Evolutionary conservation across 768 basidiomycete species (phyloP).

Genomic region (Boletus tomentosulus): DNA sequence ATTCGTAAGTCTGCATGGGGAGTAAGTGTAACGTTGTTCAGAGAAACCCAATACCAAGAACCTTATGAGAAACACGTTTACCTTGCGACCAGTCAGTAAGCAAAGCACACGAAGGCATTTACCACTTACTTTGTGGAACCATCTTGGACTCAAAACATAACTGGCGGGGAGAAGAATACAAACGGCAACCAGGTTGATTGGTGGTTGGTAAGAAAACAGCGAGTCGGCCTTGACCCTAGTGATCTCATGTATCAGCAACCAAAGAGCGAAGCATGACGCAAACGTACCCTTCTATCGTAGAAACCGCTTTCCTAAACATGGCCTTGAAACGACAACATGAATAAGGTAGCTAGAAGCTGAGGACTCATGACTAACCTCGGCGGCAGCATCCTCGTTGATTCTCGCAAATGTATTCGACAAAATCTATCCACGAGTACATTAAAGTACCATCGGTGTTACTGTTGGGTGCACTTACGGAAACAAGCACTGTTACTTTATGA

Average conservation of each 20-base stretch:
- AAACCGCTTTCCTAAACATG: constrained; percentile 92
- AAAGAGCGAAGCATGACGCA: neutral
- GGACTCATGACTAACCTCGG: constrained; percentile 54
- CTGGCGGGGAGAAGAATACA: constrained; percentile 83
- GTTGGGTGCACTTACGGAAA: constrained; percentile 52
- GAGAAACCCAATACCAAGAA: constrained; percentile 21
- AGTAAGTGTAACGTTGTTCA: neutral
- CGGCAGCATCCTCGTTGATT: constrained; percentile 89
- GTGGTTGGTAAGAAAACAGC: constrained; percentile 91
- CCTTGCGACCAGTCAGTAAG: constrained; percentile 37
- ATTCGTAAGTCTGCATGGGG: constrained; percentile 56
- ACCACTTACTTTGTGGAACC: constrained; percentile 88
- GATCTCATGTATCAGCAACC: constrained; percentile 12
- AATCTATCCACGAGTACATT: constrained; percentile 51
- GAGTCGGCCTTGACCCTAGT: constrained; percentile 81
- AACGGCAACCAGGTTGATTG: constrained; percentile 85
- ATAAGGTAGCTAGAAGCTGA: neutral
- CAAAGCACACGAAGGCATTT: constrained; percentile 2
- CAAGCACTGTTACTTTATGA: constrained; percentile 51
- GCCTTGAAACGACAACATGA: constrained; percentile 44
- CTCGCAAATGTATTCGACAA: constrained; percentile 93
- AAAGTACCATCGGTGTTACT: neutral
- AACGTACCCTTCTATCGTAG: constrained; percentile 85
- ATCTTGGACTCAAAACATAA: constrained; percentile 84
- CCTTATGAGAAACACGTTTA: constrained; percentile 88